Percentiles rank a stretch among this genome's conserved stretches.
Evolutionary conservation across 2,329 filamentous ascomycete species (phyloP).

Genomic region (Helicocarpus griseus): DNA sequence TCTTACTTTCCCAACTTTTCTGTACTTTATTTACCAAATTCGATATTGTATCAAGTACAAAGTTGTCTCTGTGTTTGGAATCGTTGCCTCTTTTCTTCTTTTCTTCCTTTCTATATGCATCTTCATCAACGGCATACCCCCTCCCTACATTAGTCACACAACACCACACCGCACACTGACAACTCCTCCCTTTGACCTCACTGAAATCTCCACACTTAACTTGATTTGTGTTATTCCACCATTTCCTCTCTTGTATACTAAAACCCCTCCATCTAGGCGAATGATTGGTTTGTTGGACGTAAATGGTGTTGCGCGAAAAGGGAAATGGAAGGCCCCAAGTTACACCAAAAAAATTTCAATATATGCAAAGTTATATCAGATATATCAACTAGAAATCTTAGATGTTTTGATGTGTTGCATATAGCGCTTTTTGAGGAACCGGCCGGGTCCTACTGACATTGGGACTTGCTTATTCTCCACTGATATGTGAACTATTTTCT

Average conservation of each 20-base stretch:
- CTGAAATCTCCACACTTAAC: slow-evolving; percentile 1
- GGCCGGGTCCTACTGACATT: too few species aligned
- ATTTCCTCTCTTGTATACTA: background rate
- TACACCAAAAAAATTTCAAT: too few species aligned
- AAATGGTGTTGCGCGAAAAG: background rate
- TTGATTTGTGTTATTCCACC: background rate
- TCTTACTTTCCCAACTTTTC: background rate
- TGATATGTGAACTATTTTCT: too few species aligned
- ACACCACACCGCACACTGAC: background rate
- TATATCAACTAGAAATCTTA: too few species aligned
- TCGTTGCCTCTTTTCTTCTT: background rate
- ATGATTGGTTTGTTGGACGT: slow-evolving; percentile 12
- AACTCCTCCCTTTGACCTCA: background rate
- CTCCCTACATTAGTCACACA: background rate
- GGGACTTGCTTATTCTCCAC: too few species aligned
- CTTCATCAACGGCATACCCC: background rate
- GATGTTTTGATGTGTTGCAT: too few species aligned
- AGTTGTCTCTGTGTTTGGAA: background rate
- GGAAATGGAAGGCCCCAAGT: too few species aligned
- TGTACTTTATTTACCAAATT: slow-evolving; percentile 1
- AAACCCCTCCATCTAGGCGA: slow-evolving; percentile 4
- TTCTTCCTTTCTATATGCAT: background rate
- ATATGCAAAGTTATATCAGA: too few species aligned
- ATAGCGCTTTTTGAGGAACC: too few species aligned
- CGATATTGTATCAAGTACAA: background rate